Evolutionary conservation across 306 rosid genomes (phyloP), one percentile per base, ranked within the genome.

Genomic region (Cicer arietinum): DNA sequence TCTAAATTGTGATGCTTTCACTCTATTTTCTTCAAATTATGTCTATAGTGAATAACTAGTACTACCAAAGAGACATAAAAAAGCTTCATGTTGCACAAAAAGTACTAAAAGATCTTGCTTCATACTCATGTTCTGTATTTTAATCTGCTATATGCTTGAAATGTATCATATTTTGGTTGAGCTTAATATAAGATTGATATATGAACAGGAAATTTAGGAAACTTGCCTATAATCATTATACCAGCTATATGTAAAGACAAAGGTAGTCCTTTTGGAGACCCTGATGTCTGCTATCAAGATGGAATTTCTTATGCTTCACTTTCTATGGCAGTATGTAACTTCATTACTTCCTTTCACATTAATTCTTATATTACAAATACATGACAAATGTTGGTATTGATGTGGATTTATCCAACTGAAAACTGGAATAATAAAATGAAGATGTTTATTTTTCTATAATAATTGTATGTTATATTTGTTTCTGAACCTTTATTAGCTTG

Each of bases 261-360:
- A 83, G 85, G 78, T 45, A 86, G 84, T 80, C 89, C 89, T 56
- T 86, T 86, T 59, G 87, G 87, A 63, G 89, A 78, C 5, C 63
- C 89, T 62, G 85, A 74, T 46, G 65, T 83, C 51, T 86, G 89
- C 80, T 41, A 86, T 75, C 42, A 45, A 56, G 65, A 80, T 80
- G 89, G 89, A 37, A 80, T 80, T 84, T 83, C 84, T 18, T 86
- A 86, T 74, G 85, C 86, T 77, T 86, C 89, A 46, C 87, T 86
- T 83, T 86, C 89, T 74, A 80, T 86, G 85, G 89, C 89, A 40
- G 89, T 86, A 74, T 74, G 81, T 76, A 63, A 65, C 73, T 74
- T 82, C 57, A 44, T 79, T 56, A 53, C 51, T 79, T 72, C 37
- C 52, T 82, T 51, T 74, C 7, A 25, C 61, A 14, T 43, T 69